Evolutionary conservation across 805 yeast genomes (phyloP).

Genomic region (Wickerhamiella azyma): DNA sequence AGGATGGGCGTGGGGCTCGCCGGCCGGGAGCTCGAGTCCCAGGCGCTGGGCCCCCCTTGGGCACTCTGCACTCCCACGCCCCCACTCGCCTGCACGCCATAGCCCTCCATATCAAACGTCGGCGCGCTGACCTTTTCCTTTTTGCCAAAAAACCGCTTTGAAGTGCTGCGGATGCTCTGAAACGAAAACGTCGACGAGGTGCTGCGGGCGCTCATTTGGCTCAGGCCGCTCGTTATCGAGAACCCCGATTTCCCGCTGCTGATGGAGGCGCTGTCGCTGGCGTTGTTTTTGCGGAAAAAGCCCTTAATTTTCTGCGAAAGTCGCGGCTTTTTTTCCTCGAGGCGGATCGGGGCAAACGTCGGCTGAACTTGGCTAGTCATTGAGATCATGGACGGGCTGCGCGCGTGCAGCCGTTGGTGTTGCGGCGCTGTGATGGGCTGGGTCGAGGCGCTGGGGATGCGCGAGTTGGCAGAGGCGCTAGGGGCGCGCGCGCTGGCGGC

Average conservation of each 20-base stretch:
- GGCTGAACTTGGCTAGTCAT: background rate
- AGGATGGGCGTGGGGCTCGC: too few relatives aligned
- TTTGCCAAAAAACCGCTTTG: constrained; percentile 6
- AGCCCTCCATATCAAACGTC: background rate
- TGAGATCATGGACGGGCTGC: background rate
- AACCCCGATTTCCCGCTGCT: constrained; percentile 4
- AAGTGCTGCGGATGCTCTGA: constrained; percentile 15
- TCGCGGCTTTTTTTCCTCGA: constrained; percentile 1
- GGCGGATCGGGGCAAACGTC: background rate
- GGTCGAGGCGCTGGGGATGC: too few relatives aligned
- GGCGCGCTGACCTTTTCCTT: constrained; percentile 1
- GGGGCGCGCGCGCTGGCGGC: too few relatives aligned
- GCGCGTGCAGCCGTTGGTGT: background rate
- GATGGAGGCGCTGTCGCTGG: constrained; percentile 2
- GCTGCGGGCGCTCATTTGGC: constrained; percentile 20
- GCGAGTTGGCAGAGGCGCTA: too few relatives aligned
- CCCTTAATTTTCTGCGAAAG: constrained; percentile 5
- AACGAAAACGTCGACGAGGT: constrained; percentile 21
- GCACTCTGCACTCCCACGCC: too few relatives aligned
- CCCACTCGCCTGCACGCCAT: background rate
- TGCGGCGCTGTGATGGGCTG: background rate
- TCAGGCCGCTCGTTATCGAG: constrained; percentile 8
- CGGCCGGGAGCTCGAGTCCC: too few relatives aligned
- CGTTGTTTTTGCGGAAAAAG: background rate
- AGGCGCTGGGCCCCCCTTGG: too few relatives aligned